Evolutionary conservation across 2,329 filamentous ascomycete species (phyloP).

Genomic region (Dendrostoma leiphaemia): DNA sequence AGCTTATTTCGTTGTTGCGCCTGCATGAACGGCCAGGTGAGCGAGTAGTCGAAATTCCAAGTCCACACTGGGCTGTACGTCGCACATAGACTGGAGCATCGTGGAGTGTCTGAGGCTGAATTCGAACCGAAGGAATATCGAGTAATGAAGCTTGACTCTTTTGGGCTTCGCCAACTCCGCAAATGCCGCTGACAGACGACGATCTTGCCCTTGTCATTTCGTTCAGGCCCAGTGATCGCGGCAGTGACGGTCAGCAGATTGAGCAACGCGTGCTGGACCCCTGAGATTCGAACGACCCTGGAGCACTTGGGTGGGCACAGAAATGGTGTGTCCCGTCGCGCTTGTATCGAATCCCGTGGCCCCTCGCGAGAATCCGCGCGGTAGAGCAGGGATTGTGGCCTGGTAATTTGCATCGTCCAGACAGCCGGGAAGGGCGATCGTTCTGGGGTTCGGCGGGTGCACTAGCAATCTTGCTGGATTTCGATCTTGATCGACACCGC

Average conservation of each 20-base stretch:
- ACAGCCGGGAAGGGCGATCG: too few species aligned
- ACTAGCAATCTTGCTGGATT: too few species aligned
- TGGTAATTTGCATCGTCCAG: too few species aligned
- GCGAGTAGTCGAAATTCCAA: neutral
- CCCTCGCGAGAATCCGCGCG: too few species aligned
- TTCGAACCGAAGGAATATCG: neutral
- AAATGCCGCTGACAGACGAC: neutral
- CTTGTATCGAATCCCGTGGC: too few species aligned
- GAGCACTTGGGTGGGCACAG: too few species aligned
- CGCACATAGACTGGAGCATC: neutral
- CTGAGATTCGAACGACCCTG: too few species aligned
- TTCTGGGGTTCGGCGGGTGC: too few species aligned
- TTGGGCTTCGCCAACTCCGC: neutral
- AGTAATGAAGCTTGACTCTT: neutral
- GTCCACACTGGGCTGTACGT: neutral
- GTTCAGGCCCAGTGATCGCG: neutral
- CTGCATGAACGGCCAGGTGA: constrained; percentile 8
- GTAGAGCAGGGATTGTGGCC: too few species aligned
- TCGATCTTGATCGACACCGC: too few species aligned
- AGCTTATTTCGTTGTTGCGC: constrained; percentile 1
- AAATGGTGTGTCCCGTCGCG: too few species aligned
- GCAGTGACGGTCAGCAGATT: neutral
- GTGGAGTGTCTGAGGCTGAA: neutral
- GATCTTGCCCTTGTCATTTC: neutral
- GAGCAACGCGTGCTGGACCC: too few species aligned